Evolutionary conservation across 495 filamentous ascomycete genomes (phyloP), one percentile per base, ranked within the genome.

Genomic region (Alectoria sarmentosa): DNA sequence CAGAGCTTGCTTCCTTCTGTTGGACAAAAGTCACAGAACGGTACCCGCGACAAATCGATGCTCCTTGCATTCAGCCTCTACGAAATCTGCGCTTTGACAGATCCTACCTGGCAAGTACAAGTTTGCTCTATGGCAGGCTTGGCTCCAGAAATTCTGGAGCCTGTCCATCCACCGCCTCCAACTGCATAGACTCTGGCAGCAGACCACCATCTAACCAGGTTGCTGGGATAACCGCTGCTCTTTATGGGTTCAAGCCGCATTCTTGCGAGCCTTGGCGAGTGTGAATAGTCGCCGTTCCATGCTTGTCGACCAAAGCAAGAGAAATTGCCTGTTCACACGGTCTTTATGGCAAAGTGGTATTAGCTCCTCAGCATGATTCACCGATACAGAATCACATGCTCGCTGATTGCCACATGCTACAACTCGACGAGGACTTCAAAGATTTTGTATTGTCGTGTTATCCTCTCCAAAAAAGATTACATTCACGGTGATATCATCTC

Each of bases 401-500:
- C 21, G 36, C 37, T 23, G 21, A 13, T 38, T 21, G 36, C n/a
- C n/a, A n/a, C 15, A 48, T 23, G n/a, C 44, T 48, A 1, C 9
- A 23, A 10, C 8, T 23, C 21, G 21, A 26, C 15, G 41, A 1
- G 1, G 19, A 14, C 13, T 21, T 62, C 23, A 62, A 37, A 14
- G 54, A 41, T 55, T 62, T 37, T 48, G 36, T 21, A 62, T 62
- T 28, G 61, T 62, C 21, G 58, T 60, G 14, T 57, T 46, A 54
- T 62, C 64, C n/a, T 62, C 34, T 26, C 65, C 69, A 60, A 88
- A 88, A 71, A 88, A 88, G 26, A 84, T 76, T 7, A 88, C 85
- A 67, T 87, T 81, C 30, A 88, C 79, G 5, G 85, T 86, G 9
- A 83, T 80, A 72, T 88, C 85, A 71, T 88, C 85, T 21, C 76